A percentile compares a stretch with the other conserved stretches of the same genome.
These are phyloP conservation scores for Dovyalis caffra DNA, from an alignment of 345 rosid species.

Conservation along the genomic window DNA sequence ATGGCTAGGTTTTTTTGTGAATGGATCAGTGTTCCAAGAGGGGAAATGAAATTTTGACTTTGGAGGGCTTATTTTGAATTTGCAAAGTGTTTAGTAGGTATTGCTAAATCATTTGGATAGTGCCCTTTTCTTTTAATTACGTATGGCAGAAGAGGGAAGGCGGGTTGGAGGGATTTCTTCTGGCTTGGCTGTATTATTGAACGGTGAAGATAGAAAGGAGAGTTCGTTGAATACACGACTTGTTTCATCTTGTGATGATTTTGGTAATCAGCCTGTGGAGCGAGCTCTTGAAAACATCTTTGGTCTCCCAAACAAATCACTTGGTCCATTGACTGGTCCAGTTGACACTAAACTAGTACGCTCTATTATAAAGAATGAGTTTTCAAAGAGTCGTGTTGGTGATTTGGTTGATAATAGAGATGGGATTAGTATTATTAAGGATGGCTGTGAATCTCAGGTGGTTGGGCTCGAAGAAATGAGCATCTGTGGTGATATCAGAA, in stretches of 20 bases:
- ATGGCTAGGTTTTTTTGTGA: conserved; percentile 6
- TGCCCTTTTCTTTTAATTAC: conserved; percentile 20
- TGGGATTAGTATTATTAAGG: conserved; percentile 51
- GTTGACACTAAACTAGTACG: conserved; percentile 47
- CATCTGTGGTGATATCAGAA: conserved; percentile 78
- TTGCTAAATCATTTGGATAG: conserved; percentile 8
- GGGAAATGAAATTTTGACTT: not conserved
- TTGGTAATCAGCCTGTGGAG: conserved; percentile 68
- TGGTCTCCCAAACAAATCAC: conserved; percentile 59
- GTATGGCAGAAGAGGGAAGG: conserved; percentile 80
- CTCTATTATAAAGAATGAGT: conserved; percentile 51
- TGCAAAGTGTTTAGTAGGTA: conserved; percentile 10
- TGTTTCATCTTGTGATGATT: conserved; percentile 72
- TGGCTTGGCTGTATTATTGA: conserved; percentile 83
- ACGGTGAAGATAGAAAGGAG: conserved; percentile 57
- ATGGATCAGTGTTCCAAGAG: not conserved
- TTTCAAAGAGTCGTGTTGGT: conserved; percentile 32
- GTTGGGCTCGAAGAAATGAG: conserved; percentile 69
- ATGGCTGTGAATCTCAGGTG: conserved; percentile 44
- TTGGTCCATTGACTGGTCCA: conserved; percentile 45
- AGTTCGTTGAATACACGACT: conserved; percentile 52
- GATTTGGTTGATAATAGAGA: conserved; percentile 38
- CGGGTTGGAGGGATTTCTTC: conserved; percentile 70
- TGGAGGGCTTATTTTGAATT: conserved; percentile 10
- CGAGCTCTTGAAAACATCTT: conserved; percentile 78